Base-by-base conservation (phyloP, 176 grass and related monocot species). In the Pontederia crassipes region DNA sequence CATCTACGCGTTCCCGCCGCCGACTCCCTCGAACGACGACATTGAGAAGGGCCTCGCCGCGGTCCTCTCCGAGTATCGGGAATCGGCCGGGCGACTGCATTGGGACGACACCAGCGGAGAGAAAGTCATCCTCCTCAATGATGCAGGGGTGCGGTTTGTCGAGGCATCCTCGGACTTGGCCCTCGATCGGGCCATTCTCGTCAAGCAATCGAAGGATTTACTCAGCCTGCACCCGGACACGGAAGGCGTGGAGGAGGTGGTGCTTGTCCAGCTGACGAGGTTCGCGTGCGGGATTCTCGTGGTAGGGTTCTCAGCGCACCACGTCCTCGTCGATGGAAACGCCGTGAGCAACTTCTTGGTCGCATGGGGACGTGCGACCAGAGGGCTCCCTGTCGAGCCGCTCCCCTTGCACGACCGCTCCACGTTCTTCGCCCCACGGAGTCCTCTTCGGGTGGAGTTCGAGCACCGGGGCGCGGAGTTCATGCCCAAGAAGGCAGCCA, bases 291-390 rank as follows among this genome's bases (percentile, higher is more conserved):
- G 53, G 8, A 14, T 12, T 17, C 59, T 86, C 11, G 72, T 47
- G 0, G 75, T 82, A 2, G 82, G 72, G 20, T 55, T 82, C 79
- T 68, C 75, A 3, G 62, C 68, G 13, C 71, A 82, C 79, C 69
- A 24, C 20, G 20, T 24, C 51, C 67, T 86, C 1, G 82, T 67
- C 1, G 82, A 90, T 3, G 87, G 82, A 17, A 75, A 80, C 10
- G 79, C 72, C 72, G 75, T 72, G 12, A 80, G 75, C 46, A 72
- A 90, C 28, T 86, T 90, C 60, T 72, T 90, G 10, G 72, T 77
- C 5, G 82, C 79, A 0, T 90, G 87, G 82, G 87, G 78, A 17
- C 79, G 54, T 8, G 82, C 79, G 16, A 57, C 78, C 9, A 66
- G 81, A 1, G 79, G 79, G 9, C 61, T 82, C 13, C 17, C 46